Evolutionary conservation across 75 land plant genomes (phyloP).

Genomic region (Azolla pinnata): DNA sequence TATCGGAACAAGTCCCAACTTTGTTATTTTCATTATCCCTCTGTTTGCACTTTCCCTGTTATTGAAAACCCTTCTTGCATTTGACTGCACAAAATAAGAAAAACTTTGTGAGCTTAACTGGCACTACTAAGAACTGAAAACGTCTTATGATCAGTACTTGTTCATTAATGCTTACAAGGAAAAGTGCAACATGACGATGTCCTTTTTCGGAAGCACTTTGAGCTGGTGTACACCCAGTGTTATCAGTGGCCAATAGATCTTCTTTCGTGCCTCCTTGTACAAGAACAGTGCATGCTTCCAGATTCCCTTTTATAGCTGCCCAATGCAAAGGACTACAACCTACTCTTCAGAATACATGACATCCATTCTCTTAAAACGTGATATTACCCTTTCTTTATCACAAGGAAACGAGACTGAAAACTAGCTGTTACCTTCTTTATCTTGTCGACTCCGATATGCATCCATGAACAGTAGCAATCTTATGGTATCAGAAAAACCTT

Average conservation of each 20-base stretch:
- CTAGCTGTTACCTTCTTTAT: constrained; percentile 96
- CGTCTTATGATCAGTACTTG: too few species aligned
- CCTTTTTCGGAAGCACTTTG: constrained; percentile 96
- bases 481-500: constrained; percentile 90
- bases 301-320: constrained; percentile 96
- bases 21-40: constrained; percentile 45
- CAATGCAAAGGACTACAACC: constrained; percentile 98
- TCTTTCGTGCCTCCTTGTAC: constrained; percentile 94
- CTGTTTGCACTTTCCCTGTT: constrained; percentile 80
- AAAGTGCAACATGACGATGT: constrained; percentile 97
- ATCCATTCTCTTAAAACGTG: too few species aligned
- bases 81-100: constrained; percentile 46
- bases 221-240: constrained; percentile 79
- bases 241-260: constrained; percentile 68
- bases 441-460: constrained; percentile 80
- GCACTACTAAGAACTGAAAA: too few species aligned
- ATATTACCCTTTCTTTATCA: too few species aligned
- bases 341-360: constrained; percentile 15
- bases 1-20: constrained; percentile 86
- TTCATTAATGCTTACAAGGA: constrained; percentile 93
- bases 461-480: constrained; percentile 88
- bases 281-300: constrained; percentile 96
- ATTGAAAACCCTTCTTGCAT: constrained; percentile 81
- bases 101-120: too few species aligned
- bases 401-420: too few species aligned